Base-by-base conservation (phyloP, 805 yeast genomes). In the Starmerella davenportii region DNA sequence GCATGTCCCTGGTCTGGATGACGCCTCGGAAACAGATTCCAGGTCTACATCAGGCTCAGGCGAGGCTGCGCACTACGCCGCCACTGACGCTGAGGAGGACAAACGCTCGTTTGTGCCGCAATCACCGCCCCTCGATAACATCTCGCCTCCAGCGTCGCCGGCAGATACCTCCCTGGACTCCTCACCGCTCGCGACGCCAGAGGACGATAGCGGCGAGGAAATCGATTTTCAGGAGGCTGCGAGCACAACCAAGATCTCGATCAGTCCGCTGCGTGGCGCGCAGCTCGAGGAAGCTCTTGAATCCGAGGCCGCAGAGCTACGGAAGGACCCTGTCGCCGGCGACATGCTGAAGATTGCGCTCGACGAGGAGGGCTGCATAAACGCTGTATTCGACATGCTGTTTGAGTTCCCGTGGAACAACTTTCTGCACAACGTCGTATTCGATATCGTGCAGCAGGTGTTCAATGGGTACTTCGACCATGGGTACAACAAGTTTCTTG, bases 331-430 rank as follows among this genome's bases (percentile, higher is more conserved):
- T 0, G 80, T 81, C 19, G 72, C 82, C 32, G 98, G 98, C 15
- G 98, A 90, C 55, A 68, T 65, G 46, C 71, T 85, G 52, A 90
- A 90, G 57, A 79, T 82, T 36, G 75, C 80, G 39, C 62, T 90
- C 18, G 70, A 74, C 42, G 95, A 90, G 52, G 74, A 72, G 55
- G 67, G 69, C 27, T 72, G 82, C 42, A 65, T 85, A 24, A 61
- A 71, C 17, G 68, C 72, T 18, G 74, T 85, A n/a, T 60, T 84
- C 20, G 59, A 68, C 21, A 73, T 79, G 67, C 81, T 90, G 52
- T 75, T 85, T 57, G 63, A 68, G 43, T 82, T 76, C 57, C 95
- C 96, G 5, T 90, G 96, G 96, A 90, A 90, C 57, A 90, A 90
- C 54, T 90, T 90, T 53, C 69, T 90, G 64, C 98, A 90, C 58